Conservation (phyloP, 306 rosid genomes). For the Neltuma alba region DNA sequence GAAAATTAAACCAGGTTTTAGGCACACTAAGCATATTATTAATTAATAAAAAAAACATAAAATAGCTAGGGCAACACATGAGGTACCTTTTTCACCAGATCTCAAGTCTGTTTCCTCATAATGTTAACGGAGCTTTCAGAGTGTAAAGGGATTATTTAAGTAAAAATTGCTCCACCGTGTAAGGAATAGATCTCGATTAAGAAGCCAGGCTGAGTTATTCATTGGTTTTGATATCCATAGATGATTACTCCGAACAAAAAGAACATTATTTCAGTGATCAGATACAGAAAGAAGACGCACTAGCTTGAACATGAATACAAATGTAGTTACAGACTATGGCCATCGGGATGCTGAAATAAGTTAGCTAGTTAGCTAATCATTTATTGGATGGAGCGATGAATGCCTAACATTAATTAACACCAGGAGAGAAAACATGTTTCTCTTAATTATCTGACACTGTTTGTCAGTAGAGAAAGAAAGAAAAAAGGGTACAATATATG, state of each 20-base stretch:
- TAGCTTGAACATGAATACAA: not conserved
- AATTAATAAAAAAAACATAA: not conserved
- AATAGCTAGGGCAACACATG: not conserved
- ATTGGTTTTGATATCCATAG: not conserved
- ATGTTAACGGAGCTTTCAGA: not conserved
- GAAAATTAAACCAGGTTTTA: conserved; percentile 6
- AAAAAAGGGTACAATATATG: not conserved
- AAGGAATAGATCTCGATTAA: not conserved
- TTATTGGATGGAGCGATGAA: not conserved
- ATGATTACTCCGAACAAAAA: not conserved
- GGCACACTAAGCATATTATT: not conserved
- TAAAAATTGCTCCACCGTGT: not conserved
- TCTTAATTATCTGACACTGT: not conserved
- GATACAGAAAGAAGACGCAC: not conserved
- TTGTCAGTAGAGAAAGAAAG: not conserved
- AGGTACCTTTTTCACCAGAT: not conserved
- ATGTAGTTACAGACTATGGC: not conserved
- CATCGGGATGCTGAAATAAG: not conserved
- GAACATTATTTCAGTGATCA: not conserved
- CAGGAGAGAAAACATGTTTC: not conserved
- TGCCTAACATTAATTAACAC: not conserved
- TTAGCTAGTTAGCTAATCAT: not conserved
- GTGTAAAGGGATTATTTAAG: not conserved
- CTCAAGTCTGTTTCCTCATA: not conserved
- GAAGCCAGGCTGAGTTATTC: not conserved